Percentiles rank a stretch among this genome's conserved stretches.
phyloP scores from a whole-genome alignment of 768 basidiomycete species.

The Pisolithus albus region DNA sequence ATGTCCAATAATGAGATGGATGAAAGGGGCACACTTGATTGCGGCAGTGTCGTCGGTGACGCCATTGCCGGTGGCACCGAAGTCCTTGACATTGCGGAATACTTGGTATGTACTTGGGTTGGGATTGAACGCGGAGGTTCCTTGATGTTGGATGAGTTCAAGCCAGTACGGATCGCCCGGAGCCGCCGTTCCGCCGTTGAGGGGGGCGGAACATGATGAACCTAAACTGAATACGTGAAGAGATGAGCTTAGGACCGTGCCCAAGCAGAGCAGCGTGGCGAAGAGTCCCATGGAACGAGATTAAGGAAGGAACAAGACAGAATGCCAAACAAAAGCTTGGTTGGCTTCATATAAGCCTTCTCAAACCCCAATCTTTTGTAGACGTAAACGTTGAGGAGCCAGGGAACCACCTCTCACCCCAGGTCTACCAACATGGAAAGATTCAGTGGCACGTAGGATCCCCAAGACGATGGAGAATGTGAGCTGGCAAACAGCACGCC shows the following conservation, averaged over 20 bases:
- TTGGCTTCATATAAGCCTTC: background rate
- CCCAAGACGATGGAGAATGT: too few species aligned
- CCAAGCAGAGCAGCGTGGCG: background rate
- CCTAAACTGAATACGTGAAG: constrained; percentile 27
- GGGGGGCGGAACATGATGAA: constrained; percentile 21
- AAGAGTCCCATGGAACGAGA: constrained; percentile 1
- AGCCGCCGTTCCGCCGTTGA: constrained; percentile 36
- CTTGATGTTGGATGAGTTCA: constrained; percentile 60
- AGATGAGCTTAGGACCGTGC: background rate
- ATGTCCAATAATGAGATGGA: background rate
- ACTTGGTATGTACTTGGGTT: constrained; percentile 50
- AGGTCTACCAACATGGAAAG: too few species aligned
- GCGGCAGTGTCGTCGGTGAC: constrained; percentile 65
- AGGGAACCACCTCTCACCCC: too few species aligned
- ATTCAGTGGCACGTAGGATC: too few species aligned
- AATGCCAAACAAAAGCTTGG: background rate
- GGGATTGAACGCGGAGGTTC: constrained; percentile 54
- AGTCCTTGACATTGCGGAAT: constrained; percentile 65
- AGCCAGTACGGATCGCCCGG: constrained; percentile 59
- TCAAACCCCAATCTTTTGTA: background rate
- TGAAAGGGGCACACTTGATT: constrained; percentile 44
- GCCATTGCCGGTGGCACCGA: constrained; percentile 49
- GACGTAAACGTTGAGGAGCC: background rate
- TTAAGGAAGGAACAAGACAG: background rate
- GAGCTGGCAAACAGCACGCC: too few species aligned